Base-by-base conservation (phyloP, 768 basidiomycete species). In the Sarcomyxa edulis region DNA sequence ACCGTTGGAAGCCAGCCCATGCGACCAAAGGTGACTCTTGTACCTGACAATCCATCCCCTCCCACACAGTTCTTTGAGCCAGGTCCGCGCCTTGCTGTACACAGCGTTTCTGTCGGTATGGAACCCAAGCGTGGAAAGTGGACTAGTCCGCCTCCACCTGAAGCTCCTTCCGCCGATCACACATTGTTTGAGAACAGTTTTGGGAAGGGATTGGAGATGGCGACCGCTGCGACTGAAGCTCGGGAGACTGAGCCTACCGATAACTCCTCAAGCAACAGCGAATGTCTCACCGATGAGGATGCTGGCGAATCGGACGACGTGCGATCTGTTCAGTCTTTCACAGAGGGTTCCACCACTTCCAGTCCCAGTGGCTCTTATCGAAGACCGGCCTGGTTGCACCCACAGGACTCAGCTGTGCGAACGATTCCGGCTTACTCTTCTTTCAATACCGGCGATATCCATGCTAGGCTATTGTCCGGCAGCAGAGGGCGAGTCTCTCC, bases 101-200 rank as follows among this genome's bases (percentile, higher is more conserved):
- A 52, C 21, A 55, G 61, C 43, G 48, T 60, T 52, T 31, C 58
- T 58, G 48, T 64, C 32, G 69, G 71, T 11, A 87, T 89, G 88
- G 86, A 84, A 12, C 84, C 88, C 1, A 81, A 72, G 52, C 76
- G 87, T 21, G 66, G 74, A 22, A 83, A 84, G 57, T 90, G 87
- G 88, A 90, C 87, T 2, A 88, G 84, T 47, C 86, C 87, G 7
- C 87, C 88, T 18, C 84, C 87, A 3, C 76, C 80, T 1, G 84
- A 83, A 49, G 88, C 86, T 1, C 68, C 87, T 0, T 67, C 74
- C 7, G 72, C 71, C 16, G 84, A 76, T 47, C 84, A 76, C 32
- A 69, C 72, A 2, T 60, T 78, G 14, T 90, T 85, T 49, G 81
- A 86, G 53, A 73, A 68, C 42, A 69, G 79, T 35, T 68, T 90